Base-by-base conservation (phyloP, 2,329 filamentous ascomycete genomes). In the Exophiala calicioides region DNA sequence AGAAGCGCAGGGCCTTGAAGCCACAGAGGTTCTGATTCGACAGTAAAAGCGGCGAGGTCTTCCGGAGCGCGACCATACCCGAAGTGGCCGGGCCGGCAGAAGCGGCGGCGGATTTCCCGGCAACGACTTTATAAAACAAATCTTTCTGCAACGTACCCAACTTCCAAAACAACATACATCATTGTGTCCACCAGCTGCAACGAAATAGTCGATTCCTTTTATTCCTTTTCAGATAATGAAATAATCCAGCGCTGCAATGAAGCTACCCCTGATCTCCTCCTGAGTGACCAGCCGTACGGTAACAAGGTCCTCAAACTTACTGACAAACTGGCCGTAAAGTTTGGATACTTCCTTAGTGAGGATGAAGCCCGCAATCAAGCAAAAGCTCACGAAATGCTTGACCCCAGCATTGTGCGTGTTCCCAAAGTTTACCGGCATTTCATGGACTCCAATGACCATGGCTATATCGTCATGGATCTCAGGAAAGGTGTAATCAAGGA, bases 401-500 rank as follows among this genome's bases (percentile, higher is more conserved):
- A 37, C 20, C 34, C 34, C 21, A 20, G 16, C n/a, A 37, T 37
- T 18, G 34, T 37, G 1, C 15, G 18, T 2, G 3, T 8, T 6
- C 15, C 34, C 3, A 3, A 19, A 21, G 34, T 37, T 6, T 24
- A 21, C 13, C 34, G 34, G 18, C 21, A 37, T 37, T 37, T 37
- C 15, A 37, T 2, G 18, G 34, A 37, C 34, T 4, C 3, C 13
- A 18, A 23, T 1, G 21, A 10, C 3, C 15, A 8, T 37, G 34
- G 34, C 34, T 37, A 23, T 18, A 37, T 37, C 6, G 18, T 21
- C 9, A 37, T 21, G 34, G 34, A 37, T 18, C 20, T 18, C 20
- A 37, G 18, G 34, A 24, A 37, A 37, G 18, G 34, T 5, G 34
- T 18, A 32, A 32, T n/a, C n/a, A n/a, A n/a, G n/a, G n/a, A n/a